Evolutionary conservation across 2,329 filamentous ascomycete species (phyloP).

Genomic region (Trichoderma semiorbis): DNA sequence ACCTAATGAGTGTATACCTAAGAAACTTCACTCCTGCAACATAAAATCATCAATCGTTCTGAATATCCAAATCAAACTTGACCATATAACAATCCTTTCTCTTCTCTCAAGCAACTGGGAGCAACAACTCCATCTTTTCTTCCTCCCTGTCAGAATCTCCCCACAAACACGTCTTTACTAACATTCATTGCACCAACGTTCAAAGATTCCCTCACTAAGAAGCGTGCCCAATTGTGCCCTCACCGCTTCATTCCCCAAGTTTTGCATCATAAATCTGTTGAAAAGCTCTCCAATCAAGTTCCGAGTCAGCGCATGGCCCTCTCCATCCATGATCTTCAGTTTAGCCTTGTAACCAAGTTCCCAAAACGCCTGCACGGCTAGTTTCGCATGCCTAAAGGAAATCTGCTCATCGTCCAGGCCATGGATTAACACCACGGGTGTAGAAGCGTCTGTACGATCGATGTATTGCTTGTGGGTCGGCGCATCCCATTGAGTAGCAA

Average conservation of each 20-base stretch:
- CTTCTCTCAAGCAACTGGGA: background rate
- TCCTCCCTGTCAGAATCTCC: background rate
- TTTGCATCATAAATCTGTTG: background rate
- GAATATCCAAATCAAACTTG: background rate
- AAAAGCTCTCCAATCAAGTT: background rate
- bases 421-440: background rate
- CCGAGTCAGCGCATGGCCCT: background rate
- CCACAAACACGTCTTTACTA: background rate
- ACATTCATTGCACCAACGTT: no score
- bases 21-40: background rate
- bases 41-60: background rate
- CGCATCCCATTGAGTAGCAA: background rate
- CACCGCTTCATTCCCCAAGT: background rate
- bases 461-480: background rate
- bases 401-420: background rate
- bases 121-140: background rate
- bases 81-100: background rate
- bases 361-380: background rate
- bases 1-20: background rate
- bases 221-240: background rate
- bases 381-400: background rate
- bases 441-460: background rate
- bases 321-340: background rate
- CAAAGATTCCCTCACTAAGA: background rate
- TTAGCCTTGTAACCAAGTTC: background rate